Evolutionary conservation across 2,329 filamentous ascomycete genomes (phyloP).

Genomic region (Elsinoe batatas): DNA sequence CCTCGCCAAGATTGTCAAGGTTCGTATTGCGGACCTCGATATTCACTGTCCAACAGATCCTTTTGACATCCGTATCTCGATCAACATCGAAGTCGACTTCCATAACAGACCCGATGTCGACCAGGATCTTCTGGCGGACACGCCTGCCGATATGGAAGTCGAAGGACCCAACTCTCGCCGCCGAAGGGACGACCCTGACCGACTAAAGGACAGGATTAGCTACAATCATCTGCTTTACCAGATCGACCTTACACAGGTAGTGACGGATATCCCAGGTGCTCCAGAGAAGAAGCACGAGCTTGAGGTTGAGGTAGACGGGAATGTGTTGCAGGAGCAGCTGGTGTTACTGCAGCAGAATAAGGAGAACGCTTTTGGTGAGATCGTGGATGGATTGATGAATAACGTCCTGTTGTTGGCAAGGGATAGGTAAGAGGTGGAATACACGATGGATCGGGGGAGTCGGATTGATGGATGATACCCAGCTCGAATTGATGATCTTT

Average conservation of each 20-base stretch:
- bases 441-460: not conserved
- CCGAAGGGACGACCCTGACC: conserved; percentile 17
- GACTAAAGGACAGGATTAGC: conserved; percentile 74
- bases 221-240: conserved; percentile 84
- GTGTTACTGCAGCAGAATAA: conserved; percentile 42
- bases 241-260: conserved; percentile 88
- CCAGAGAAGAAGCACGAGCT: conserved; percentile 65
- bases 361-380: conserved; percentile 52
- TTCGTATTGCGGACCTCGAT: conserved; percentile 78
- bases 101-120: conserved; percentile 47
- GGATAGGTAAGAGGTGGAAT: not conserved
- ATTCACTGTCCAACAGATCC: conserved; percentile 66
- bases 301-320: conserved; percentile 64
- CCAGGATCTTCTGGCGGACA: conserved; percentile 39
- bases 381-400: conserved; percentile 66
- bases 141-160: conserved; percentile 35
- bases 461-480: not conserved
- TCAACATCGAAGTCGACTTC: conserved; percentile 85
- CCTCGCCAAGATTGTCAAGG: conserved; percentile 81
- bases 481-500: not conserved
- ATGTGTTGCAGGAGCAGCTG: conserved; percentile 56
- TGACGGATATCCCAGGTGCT: conserved; percentile 34
- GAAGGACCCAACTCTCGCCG: conserved; percentile 28
- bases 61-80: conserved; percentile 86
- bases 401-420: conserved; percentile 53